Percentiles rank a stretch among this genome's conserved stretches.
Conservation (phyloP, 495 filamentous ascomycete species). For the Neurospora discreta region DNA sequence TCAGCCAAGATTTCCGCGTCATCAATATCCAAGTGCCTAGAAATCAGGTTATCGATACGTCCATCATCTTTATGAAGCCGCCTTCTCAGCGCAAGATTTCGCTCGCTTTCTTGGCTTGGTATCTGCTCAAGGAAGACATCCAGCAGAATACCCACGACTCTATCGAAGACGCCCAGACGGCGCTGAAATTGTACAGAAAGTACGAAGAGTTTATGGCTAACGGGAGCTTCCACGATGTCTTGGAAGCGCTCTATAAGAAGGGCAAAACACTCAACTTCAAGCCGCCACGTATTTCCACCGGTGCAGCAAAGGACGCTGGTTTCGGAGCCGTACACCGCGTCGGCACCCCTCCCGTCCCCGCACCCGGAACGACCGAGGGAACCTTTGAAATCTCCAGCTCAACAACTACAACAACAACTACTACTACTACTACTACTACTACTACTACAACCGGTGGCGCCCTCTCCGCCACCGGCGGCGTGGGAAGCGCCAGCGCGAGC, state of each 20-base stretch:
- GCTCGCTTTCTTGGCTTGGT: slow-evolving; percentile 79
- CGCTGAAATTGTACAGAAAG: slow-evolving; percentile 80
- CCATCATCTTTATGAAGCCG: slow-evolving; percentile 70
- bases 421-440: no score
- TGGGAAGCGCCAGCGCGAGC: neutral
- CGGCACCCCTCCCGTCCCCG: neutral
- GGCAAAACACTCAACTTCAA: slow-evolving; percentile 63
- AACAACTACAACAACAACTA: neutral
- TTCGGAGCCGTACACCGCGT: neutral
- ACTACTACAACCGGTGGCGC: neutral
- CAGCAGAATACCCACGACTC: slow-evolving; percentile 84
- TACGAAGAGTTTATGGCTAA: slow-evolving; percentile 80
- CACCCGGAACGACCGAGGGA: neutral
- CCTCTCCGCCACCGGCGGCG: neutral
- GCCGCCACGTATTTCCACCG: slow-evolving; percentile 39
- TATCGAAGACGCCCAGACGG: slow-evolving; percentile 86
- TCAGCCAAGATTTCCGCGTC: slow-evolving; percentile 89
- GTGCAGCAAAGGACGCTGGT: neutral
- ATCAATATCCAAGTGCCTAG: slow-evolving; percentile 96
- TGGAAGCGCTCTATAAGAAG: slow-evolving; percentile 71
- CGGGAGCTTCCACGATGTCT: slow-evolving; percentile 64
- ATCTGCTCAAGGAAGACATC: slow-evolving; percentile 80
- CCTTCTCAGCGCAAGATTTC: slow-evolving; percentile 62
- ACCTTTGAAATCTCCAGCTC: neutral
- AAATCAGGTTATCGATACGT: slow-evolving; percentile 84